Percentiles rank a stretch among this genome's conserved stretches.
These are phyloP conservation scores for Physcomitrellopsis africana DNA, from an alignment of 225 moss, liverwort and hornwort species.

Conservation along the genomic window DNA sequence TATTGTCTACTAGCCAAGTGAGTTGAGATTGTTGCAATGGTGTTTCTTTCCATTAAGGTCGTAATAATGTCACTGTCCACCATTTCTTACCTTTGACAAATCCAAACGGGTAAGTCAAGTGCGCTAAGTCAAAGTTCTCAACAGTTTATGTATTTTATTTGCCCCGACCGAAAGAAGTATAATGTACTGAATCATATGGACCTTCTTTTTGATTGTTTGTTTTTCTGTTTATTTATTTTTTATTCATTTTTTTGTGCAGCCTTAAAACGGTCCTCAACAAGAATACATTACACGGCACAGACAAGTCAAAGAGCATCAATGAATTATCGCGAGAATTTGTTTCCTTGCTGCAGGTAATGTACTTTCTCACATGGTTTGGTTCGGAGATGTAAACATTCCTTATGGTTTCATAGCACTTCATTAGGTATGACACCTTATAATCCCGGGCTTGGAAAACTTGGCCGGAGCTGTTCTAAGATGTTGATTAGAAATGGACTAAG, in stretches of 20 bases:
- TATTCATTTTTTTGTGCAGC: conserved; percentile 35
- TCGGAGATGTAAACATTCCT: conserved; percentile 10
- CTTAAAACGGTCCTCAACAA: conserved; percentile 64
- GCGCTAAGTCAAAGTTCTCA: neutral
- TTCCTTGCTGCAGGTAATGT: conserved; percentile 79
- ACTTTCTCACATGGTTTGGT: conserved; percentile 7
- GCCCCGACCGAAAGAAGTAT: neutral
- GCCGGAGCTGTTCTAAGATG: neutral
- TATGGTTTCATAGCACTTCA: neutral
- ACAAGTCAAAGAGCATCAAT: conserved; percentile 72
- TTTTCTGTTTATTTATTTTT: neutral
- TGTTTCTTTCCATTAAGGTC: neutral
- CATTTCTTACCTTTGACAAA: neutral
- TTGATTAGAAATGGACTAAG: neutral
- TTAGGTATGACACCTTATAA: neutral
- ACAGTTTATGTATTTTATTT: neutral
- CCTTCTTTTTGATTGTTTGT: conserved; percentile 9
- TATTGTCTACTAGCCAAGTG: conserved; percentile 84
- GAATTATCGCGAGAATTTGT: conserved; percentile 84
- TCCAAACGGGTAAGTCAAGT: neutral
- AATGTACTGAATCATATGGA: neutral
- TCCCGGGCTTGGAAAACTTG: neutral
- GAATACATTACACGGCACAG: conserved; percentile 53
- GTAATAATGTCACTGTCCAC: neutral
- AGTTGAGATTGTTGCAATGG: conserved; percentile 28